These are phyloP conservation scores for Miscanthus lutarioriparius DNA, from an alignment of 176 grass and related monocot genomes.

Conservation along the genomic window DNA sequence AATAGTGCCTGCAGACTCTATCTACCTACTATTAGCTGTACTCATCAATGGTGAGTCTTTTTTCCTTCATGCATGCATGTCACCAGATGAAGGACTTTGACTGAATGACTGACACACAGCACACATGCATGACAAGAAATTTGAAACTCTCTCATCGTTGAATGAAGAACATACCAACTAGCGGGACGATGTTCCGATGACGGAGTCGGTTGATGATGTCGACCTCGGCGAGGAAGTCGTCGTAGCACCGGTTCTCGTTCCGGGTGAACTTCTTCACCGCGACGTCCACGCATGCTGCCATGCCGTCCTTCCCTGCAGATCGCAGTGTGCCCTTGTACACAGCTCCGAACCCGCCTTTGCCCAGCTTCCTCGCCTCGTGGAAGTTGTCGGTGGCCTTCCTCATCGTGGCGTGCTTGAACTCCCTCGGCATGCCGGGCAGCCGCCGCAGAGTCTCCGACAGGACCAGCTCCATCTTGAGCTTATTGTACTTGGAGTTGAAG, in stretches of 20 bases:
- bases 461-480: too few species aligned
- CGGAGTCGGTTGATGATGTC: conserved; percentile 17
- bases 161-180: not conserved
- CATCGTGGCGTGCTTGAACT: not conserved
- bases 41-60: not conserved
- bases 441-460: not conserved
- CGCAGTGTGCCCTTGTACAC: not conserved
- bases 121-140: not conserved
- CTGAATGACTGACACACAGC: not conserved
- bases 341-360: not conserved
- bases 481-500: not conserved
- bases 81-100: not conserved
- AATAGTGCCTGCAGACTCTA: not conserved
- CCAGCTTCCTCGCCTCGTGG: not conserved
- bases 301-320: not conserved
- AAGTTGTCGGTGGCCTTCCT: conserved; percentile 2
- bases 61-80: not conserved
- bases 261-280: conserved; percentile 13
- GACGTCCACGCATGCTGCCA: not conserved
- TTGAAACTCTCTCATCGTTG: not conserved
- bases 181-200: conserved; percentile 26
- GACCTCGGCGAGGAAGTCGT: conserved; percentile 15
- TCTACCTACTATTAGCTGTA: not conserved
- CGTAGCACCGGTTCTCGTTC: not conserved
- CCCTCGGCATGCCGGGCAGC: not conserved